phyloP scores from a whole-genome alignment of 352 stramenopile genomes.

The Phytophthora megakarya region DNA sequence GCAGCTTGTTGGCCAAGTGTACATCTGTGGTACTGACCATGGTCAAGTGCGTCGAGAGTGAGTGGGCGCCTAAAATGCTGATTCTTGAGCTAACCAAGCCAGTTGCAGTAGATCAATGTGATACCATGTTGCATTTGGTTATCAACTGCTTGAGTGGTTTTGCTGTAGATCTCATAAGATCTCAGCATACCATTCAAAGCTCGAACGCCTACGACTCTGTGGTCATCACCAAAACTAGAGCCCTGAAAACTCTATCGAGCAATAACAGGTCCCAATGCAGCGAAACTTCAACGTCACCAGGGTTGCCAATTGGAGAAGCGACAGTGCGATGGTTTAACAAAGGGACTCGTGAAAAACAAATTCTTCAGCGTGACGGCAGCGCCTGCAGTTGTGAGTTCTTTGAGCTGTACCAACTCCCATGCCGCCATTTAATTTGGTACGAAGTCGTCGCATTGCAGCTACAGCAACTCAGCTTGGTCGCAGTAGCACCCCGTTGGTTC shows the following conservation, averaged over 20 bases:
- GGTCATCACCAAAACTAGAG: slow-evolving; percentile 38
- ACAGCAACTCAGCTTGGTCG: slow-evolving; percentile 68
- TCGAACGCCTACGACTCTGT: slow-evolving; percentile 30
- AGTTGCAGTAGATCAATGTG: slow-evolving; percentile 58
- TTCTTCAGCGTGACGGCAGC: slow-evolving; percentile 63
- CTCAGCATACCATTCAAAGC: slow-evolving; percentile 61
- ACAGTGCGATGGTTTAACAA: slow-evolving; percentile 65
- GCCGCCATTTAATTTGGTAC: slow-evolving; percentile 79
- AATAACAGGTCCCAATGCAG: slow-evolving; percentile 6
- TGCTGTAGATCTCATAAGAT: slow-evolving; percentile 59
- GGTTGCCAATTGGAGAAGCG: neutral
- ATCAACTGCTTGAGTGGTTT: slow-evolving; percentile 78
- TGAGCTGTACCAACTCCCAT: slow-evolving; percentile 65
- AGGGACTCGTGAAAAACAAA: slow-evolving; percentile 61
- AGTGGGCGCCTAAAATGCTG: slow-evolving; percentile 76
- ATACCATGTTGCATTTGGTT: slow-evolving; percentile 66
- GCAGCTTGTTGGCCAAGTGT: slow-evolving; percentile 50
- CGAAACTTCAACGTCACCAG: slow-evolving; percentile 18
- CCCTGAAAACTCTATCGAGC: neutral
- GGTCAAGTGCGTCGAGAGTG: slow-evolving; percentile 70
- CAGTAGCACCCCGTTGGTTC: slow-evolving; percentile 65
- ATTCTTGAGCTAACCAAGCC: slow-evolving; percentile 79
- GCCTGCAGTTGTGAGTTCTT: slow-evolving; percentile 75
- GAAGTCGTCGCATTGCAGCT: slow-evolving; percentile 65
- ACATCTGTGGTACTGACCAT: slow-evolving; percentile 67